A percentile compares a stretch with the other conserved stretches of the same genome.
phyloP scores from a whole-genome alignment of 2,329 filamentous ascomycete genomes.

The Juglanconis oblonga region DNA sequence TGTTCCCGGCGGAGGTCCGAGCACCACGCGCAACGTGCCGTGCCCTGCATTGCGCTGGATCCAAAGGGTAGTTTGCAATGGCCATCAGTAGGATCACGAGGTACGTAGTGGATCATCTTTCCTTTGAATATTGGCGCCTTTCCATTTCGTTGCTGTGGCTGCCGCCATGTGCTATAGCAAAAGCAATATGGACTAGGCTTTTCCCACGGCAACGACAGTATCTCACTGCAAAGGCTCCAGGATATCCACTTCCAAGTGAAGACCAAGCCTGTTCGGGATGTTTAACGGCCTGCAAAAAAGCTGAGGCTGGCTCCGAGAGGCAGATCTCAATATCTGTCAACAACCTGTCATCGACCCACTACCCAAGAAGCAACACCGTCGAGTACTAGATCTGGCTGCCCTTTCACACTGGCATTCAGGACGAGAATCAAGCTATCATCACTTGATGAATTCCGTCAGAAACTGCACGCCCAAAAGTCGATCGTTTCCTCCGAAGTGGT shows the following conservation, averaged over 20 bases:
- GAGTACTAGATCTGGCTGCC: background rate
- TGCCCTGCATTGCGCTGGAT: background rate
- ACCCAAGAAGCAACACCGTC: background rate
- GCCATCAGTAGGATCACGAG: background rate
- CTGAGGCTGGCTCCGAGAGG: background rate
- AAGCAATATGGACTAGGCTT: background rate
- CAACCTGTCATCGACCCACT: background rate
- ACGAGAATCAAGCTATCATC: background rate
- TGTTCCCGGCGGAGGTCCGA: background rate
- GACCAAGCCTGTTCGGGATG: background rate
- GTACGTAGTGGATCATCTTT: background rate
- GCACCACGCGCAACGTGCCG: background rate
- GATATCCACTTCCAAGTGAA: background rate
- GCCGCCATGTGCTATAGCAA: background rate
- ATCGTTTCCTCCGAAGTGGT: conserved; percentile 3
- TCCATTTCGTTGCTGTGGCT: background rate
- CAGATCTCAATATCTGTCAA: conserved; percentile 6
- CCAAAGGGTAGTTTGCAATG: background rate
- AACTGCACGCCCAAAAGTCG: background rate
- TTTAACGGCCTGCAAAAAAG: background rate
- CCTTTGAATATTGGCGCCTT: background rate
- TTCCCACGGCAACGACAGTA: background rate
- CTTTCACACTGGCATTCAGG: background rate
- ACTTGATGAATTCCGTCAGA: background rate
- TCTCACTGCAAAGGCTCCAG: background rate